Base-by-base conservation (phyloP, 192 early-diverging fungal genomes). In the Ramicandelaber brevisporus region DNA sequence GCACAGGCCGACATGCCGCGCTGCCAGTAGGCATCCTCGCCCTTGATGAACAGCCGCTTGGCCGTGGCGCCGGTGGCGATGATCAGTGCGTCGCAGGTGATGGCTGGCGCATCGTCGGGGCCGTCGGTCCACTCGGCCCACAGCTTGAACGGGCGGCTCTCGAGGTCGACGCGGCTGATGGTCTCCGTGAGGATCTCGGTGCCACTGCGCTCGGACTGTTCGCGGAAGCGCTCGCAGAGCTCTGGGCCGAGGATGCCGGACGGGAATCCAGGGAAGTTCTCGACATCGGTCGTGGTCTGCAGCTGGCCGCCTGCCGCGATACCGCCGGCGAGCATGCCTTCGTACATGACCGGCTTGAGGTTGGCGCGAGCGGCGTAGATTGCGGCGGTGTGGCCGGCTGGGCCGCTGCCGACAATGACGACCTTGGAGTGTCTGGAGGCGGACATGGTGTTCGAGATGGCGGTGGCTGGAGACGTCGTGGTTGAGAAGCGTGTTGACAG, bases 11-110 rank as follows among this genome's bases (percentile, higher is more conserved):
- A 87, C 55, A 98, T 98, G 39, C 92, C 92, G n/a, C 73, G 73
- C 53, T 97, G 85, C 92, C 92, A 93, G 64, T 79, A 88, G 11
- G 34, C 55, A 25, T 89, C 88, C 44, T 93, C 88, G 33, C 88
- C 88, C 19, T 65, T 59, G 33, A 93, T 77, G 48, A 62, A 11
- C 53, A 87, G 61, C 30, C 92, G 64, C 59, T 82, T 89, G 31
- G 92, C 92, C n/a, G 86, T 89, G 10, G 92, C 88, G 35, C 92
- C 92, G n/a, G 92, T 98, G 28, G 92, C 84, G 27, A 95, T 69
- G 27, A 95, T 73, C 27, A 98, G 46, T 12, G 80, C 50, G 44
- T 86, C 72, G 20, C 79, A 70, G 6, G 73, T 70, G 30, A 83
- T 61, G 30, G 64, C 69, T 26, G 76, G 68, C 43, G 68, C 41